Conservation (phyloP, 192 early-diverging fungal species). For the Coemansia sp. region DNA sequence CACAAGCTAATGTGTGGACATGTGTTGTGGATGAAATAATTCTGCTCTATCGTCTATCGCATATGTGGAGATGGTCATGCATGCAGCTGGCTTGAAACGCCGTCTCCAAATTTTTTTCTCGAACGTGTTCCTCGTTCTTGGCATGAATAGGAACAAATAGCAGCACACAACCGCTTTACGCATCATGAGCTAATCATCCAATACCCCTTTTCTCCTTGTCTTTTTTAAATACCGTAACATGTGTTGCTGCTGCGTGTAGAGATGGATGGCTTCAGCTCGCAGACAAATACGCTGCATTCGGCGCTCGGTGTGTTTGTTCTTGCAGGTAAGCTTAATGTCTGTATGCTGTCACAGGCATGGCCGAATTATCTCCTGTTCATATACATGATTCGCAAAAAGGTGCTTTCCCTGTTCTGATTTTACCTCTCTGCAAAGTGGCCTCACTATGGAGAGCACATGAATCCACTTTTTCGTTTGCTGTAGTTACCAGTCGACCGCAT, state of each 20-base stretch:
- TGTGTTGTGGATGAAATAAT: not conserved
- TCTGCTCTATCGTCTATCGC: not conserved
- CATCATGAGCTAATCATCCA: constrained; percentile 5
- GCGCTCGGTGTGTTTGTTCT: constrained; percentile 64
- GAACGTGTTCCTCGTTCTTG: constrained; percentile 4
- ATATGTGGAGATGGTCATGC: not conserved
- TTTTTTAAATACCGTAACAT: not conserved
- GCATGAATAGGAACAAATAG: not conserved
- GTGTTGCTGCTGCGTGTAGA: constrained; percentile 24
- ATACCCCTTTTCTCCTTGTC: not conserved
- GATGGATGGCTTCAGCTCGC: constrained; percentile 53
- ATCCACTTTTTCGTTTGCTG: constrained; percentile 2
- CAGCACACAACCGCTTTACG: not conserved
- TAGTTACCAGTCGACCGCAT: constrained; percentile 75
- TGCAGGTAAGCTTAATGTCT: constrained; percentile 56
- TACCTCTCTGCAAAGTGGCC: not conserved
- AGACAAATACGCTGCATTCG: constrained; percentile 14
- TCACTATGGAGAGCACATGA: not conserved
- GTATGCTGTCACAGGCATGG: not conserved
- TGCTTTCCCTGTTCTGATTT: not conserved
- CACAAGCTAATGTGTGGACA: not conserved
- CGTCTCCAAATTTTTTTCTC: constrained; percentile 5
- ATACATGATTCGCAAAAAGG: constrained; percentile 1
- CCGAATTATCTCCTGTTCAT: not conserved
- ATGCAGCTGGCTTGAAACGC: constrained; percentile 7